Conservation (phyloP, 2,329 filamentous ascomycete species). For the Gremmenia infestans region DNA sequence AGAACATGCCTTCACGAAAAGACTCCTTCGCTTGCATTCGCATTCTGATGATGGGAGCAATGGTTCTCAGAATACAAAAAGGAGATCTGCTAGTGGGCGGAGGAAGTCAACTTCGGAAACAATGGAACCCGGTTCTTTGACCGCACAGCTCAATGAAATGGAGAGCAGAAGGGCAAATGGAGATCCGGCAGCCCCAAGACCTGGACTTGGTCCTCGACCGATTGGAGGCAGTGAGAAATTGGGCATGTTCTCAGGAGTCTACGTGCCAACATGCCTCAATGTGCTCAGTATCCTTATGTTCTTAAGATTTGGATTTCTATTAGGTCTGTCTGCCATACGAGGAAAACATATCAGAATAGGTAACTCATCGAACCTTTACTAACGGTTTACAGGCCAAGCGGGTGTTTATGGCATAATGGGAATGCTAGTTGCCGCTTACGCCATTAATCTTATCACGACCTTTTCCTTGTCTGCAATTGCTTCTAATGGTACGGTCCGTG, state of each 20-base stretch:
- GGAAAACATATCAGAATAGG: not conserved
- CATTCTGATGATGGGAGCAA: slow-evolving; percentile 9
- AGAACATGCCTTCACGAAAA: slow-evolving; percentile 23
- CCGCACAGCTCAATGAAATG: slow-evolving; percentile 22
- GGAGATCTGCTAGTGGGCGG: slow-evolving; percentile 10
- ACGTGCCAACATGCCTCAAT: slow-evolving; percentile 83
- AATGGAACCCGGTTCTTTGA: slow-evolving; percentile 19
- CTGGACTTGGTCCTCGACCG: slow-evolving; percentile 36
- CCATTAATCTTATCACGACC: slow-evolving; percentile 77
- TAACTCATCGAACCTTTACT: slow-evolving; percentile 1
- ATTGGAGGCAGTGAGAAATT: slow-evolving; percentile 53
- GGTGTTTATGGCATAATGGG: slow-evolving; percentile 75
- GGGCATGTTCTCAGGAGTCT: slow-evolving; percentile 73
- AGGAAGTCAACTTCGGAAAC: slow-evolving; percentile 2
- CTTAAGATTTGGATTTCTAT: slow-evolving; percentile 77
- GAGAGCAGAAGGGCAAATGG: slow-evolving; percentile 27
- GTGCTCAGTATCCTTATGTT: slow-evolving; percentile 92
- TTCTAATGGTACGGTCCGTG: slow-evolving; percentile 83
- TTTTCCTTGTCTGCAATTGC: slow-evolving; percentile 85
- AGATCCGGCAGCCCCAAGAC: slow-evolving; percentile 33
- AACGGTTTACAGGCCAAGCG: slow-evolving; percentile 44
- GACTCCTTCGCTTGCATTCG: slow-evolving; percentile 15
- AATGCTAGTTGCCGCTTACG: slow-evolving; percentile 70
- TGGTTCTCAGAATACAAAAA: slow-evolving; percentile 2
- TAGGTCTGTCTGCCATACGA: slow-evolving; percentile 44